Conservation (phyloP, 2,329 filamentous ascomycete genomes). For the Cadophora luteo-olivacea region DNA sequence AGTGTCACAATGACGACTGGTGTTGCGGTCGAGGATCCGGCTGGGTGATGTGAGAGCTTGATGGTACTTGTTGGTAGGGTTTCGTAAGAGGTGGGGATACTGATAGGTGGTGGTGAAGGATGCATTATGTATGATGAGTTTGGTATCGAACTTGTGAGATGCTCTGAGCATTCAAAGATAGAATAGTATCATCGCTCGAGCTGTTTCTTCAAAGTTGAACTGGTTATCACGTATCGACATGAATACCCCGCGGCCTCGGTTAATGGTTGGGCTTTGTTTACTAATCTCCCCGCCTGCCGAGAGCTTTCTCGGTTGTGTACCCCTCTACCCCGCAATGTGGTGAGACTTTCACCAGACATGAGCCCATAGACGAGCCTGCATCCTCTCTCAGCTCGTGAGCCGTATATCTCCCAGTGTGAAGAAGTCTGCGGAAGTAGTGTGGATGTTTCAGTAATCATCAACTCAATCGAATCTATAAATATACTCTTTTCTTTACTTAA, state of each 20-base stretch:
- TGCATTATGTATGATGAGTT: neutral
- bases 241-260: neutral
- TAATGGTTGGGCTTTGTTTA: neutral
- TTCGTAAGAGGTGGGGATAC: slow-evolving; percentile 48
- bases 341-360: no score
- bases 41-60: slow-evolving; percentile 55
- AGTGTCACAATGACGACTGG: slow-evolving; percentile 54
- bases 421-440: neutral
- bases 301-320: neutral
- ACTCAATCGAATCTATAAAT: no score
- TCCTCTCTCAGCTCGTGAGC: no score
- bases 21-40: slow-evolving; percentile 59
- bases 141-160: neutral
- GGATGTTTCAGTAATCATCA: slow-evolving; percentile 5
- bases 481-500: no score
- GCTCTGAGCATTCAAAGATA: no score
- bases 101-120: neutral
- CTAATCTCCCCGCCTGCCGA: slow-evolving; percentile 5
- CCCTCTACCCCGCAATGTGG: neutral
- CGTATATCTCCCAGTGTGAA: no score
- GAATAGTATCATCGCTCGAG: neutral
- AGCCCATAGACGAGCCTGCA: no score
- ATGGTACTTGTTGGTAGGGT: slow-evolving; percentile 51
- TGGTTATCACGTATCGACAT: neutral
- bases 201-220: no score